Conservation (phyloP, 164 flowering plant species). For the Santalum album region DNA sequence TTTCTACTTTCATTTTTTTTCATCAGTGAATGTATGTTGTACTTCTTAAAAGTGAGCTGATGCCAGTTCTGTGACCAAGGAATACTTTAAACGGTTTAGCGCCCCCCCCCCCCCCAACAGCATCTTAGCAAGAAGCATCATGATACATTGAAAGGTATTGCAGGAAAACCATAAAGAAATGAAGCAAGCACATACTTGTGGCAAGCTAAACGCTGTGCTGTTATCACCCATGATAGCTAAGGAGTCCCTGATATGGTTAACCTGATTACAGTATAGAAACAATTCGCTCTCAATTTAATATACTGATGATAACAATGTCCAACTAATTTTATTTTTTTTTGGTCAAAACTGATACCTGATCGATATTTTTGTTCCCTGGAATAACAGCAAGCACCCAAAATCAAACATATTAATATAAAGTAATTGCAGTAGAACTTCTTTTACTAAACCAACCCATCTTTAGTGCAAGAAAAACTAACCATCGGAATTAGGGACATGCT, state of each 20-base stretch:
- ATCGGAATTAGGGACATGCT: slow-evolving; percentile 65
- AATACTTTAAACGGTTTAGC: too few relatives aligned
- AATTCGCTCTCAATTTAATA: background rate
- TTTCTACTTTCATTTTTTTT: too few relatives aligned
- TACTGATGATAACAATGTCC: slow-evolving; percentile 3
- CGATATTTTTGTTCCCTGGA: slow-evolving; percentile 83
- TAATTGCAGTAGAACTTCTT: background rate
- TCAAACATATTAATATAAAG: slow-evolving; percentile 7
- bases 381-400: slow-evolving; percentile 17
- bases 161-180: too few relatives aligned
- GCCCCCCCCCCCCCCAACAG: too few relatives aligned
- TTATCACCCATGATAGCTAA: slow-evolving; percentile 95
- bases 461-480: slow-evolving; percentile 42
- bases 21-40: too few relatives aligned
- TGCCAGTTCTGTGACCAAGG: too few relatives aligned
- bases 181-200: slow-evolving; percentile 56
- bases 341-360: slow-evolving; percentile 62
- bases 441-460: background rate
- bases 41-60: too few relatives aligned
- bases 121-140: too few relatives aligned
- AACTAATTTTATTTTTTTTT: too few relatives aligned
- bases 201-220: slow-evolving; percentile 97
- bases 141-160: too few relatives aligned
- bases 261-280: slow-evolving; percentile 34
- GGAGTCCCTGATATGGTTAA: slow-evolving; percentile 94